Base-by-base conservation (phyloP, 495 filamentous ascomycete genomes). In the Trichocladium antarcticum region DNA sequence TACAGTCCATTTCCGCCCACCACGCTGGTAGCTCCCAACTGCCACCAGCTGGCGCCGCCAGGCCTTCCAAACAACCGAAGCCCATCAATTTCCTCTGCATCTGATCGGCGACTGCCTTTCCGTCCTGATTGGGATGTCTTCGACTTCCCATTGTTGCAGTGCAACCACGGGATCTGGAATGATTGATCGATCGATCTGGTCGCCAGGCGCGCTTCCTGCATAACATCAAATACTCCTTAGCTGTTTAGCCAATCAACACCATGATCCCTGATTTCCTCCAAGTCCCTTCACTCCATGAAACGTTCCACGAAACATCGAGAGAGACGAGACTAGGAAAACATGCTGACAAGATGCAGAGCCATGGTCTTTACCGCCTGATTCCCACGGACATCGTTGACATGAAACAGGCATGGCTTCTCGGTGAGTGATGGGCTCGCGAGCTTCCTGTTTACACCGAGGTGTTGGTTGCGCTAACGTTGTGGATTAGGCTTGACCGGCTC, bases 401-500 rank as follows among this genome's bases (percentile, higher is more conserved):
- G 61, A 67, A 66, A 50, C 60, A 58, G 68, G 61, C 45, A 78
- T 78, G 74, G 67, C 71, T 57, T 77, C 74, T 56, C 74, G 74
- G 74, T 77, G 39, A 67, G 72, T 59, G 20, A 14, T 37, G 15
- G 19, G 42, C 36, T 37, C 1, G 21, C 34, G 15, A 24, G 17
- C 5, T 42, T 45, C 44, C 7, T 9, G 29, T 6, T 45, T 15
- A 17, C 15, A 12, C 17, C 21, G 17, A 48, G 45, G 8, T 3
- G 6, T 19, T n/a, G n/a, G 28, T 24, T 37, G 28, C 28, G 39
- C 57, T 65, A 53, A 68, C 49, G 51, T 49, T 51, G n/a, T n/a
- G n/a, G 57, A 55, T 40, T 45, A 89, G 87, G 75, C 81, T 93
- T 61, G 87, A 93, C 70, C 84, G 88, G 62, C 77, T 94, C 58